These are phyloP conservation scores for Aspergillus asperescens DNA, from an alignment of 495 filamentous ascomycete genomes.

Conservation along the genomic window DNA sequence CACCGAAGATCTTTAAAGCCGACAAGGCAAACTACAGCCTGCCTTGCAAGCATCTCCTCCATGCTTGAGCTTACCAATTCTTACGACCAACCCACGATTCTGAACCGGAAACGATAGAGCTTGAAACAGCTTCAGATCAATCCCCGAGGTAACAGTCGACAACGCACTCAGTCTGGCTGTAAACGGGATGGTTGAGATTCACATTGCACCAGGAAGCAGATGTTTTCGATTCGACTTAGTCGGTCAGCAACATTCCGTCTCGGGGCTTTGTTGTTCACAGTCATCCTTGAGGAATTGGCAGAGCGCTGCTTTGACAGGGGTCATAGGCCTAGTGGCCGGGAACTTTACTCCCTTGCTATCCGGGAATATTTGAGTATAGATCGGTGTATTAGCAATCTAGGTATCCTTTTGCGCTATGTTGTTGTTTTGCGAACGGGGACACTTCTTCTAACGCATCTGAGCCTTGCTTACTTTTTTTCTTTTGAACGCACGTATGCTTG, in stretches of 20 bases:
- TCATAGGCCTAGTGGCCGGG: neutral
- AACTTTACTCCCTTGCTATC: neutral
- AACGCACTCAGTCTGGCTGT: neutral
- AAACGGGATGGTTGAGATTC: neutral
- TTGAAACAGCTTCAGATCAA: neutral
- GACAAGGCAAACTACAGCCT: neutral
- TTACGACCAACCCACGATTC: neutral
- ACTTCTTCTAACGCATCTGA: neutral
- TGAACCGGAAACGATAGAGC: neutral
- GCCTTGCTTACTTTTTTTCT: neutral
- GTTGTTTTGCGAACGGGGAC: neutral
- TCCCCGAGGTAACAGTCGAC: neutral
- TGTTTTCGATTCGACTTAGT: no score
- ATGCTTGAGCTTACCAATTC: neutral
- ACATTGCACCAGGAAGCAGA: neutral
- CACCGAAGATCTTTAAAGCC: slow-evolving; percentile 27
- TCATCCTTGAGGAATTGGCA: neutral
- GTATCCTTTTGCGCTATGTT: neutral
- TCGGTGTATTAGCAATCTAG: neutral
- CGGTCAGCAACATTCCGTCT: neutral
- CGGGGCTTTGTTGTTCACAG: neutral
- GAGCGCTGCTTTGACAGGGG: neutral
- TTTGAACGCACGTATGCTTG: neutral
- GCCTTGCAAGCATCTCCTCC: neutral
- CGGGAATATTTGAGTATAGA: neutral